Evolutionary conservation across 768 basidiomycete genomes (phyloP).

Genomic region (Leccinum incarnatum): DNA sequence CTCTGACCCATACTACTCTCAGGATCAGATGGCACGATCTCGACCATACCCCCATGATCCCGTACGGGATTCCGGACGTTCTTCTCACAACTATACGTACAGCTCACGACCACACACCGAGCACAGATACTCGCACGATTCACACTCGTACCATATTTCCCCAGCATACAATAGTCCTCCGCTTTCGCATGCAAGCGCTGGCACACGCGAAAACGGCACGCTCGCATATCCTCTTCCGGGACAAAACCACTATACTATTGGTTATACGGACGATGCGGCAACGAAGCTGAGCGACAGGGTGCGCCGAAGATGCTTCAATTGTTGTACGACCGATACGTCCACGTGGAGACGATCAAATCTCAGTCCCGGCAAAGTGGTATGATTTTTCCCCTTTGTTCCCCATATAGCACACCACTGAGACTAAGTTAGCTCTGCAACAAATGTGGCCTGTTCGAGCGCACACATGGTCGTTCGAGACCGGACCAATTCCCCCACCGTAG

Average conservation of each 20-base stretch:
- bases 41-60: conserved; percentile 34
- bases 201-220: conserved; percentile 25
- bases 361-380: conserved; percentile 74
- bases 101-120: conserved; percentile 26
- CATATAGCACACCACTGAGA: conserved; percentile 7
- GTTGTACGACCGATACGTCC: conserved; percentile 80
- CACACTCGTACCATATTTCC: conserved; percentile 31
- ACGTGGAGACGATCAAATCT: conserved; percentile 79
- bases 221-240: conserved; percentile 39
- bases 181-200: conserved; percentile 21
- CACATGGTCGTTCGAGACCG: conserved; percentile 73
- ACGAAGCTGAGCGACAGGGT: conserved; percentile 79
- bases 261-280: conserved; percentile 74
- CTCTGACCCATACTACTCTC: conserved; percentile 40
- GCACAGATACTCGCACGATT: conserved; percentile 33
- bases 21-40: conserved; percentile 34
- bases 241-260: conserved; percentile 37
- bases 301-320: conserved; percentile 77
- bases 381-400: conserved; percentile 14
- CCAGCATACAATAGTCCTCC: conserved; percentile 27
- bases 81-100: conserved; percentile 38
- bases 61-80: conserved; percentile 30
- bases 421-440: conserved; percentile 49
- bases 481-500: conserved; percentile 82
- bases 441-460: conserved; percentile 78